Conservation (phyloP, 139 green algal species). For the Tetraselmis striata region DNA sequence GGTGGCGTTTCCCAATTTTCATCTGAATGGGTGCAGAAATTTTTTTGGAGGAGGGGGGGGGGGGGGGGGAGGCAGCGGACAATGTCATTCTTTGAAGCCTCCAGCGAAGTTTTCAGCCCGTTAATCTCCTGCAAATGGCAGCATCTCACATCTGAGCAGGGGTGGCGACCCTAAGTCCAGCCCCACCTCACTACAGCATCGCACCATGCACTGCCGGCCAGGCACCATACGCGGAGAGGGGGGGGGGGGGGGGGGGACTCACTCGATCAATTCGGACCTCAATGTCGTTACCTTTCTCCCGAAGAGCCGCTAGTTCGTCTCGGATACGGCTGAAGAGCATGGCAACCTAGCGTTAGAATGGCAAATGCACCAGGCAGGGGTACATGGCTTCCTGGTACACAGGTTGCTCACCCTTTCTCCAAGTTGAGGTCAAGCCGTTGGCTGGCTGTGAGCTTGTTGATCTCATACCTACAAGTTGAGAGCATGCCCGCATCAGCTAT, state of each 20-base stretch:
- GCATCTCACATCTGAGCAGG: no score
- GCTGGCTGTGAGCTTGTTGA: conserved; percentile 88
- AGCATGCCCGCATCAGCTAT: no score
- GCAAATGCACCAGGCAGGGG: neutral
- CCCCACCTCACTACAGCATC: neutral
- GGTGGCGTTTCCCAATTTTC: no score
- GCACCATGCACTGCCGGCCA: neutral
- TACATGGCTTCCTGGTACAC: no score
- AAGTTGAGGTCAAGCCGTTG: conserved; percentile 92
- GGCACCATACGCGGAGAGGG: neutral
- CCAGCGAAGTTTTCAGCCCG: conserved; percentile 70
- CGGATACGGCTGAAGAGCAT: conserved; percentile 59
- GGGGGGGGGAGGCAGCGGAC: no score
- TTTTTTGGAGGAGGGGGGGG: no score
- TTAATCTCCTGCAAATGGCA: conserved; percentile 74
- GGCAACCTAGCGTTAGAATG: neutral
- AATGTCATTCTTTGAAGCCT: conserved; percentile 83
- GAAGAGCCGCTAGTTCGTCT: conserved; percentile 73
- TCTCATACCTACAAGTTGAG: conserved; percentile 68
- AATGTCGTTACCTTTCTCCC: conserved; percentile 79
- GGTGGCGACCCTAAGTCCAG: conserved; percentile 39
- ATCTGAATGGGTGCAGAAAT: neutral
- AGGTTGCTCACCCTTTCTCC: conserved; percentile 74
- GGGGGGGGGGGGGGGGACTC: no score
- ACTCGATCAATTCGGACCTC: conserved; percentile 64